Base-by-base conservation (phyloP, 108 stramenopile genomes). In the Mayamaea pseudoterrestris region DNA sequence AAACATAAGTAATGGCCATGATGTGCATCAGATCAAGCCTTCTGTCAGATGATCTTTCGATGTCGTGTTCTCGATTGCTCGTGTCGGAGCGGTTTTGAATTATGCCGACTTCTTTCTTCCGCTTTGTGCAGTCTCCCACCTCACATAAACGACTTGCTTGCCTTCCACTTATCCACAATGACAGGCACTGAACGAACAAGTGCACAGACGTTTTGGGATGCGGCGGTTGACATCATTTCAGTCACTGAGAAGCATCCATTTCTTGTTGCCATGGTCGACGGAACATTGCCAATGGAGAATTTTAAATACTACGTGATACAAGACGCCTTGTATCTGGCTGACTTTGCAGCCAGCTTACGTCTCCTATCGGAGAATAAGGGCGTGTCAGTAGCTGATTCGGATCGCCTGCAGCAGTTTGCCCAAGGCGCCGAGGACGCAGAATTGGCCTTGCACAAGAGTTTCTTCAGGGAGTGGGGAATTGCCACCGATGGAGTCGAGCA, bases 261-360 rank as follows among this genome's bases (percentile, higher is more conserved):
- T 44, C 64, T 92, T 14, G 69, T 84, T 0, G 53, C 78, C 20
- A 88, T 92, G 85, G 75, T 92, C 8, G 71, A 84, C 26, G 79
- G 82, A 2, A 75, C 66, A 18, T 52, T 87, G 18, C 27, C 50
- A 11, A 50, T 65, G 2, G 73, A 71, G 1, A 81, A 60, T 30
- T 91, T 91, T 49, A 43, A 55, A 32, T 83, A 91, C 49, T 91
- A 91, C 54, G 82, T 79, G 5, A 30, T 83, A 18, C 84, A 87
- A 60, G 90, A 85, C 57, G 71, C 79, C 2, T 28, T 73, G 25
- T 92, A 84, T 57, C 61, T 92, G 4, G 56, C 62, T 9, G 84
- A 92, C 30, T 92, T 82, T 68, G 74, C 66, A 22, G 55, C 64
- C 35, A 74, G 78, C 44, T 50, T 87, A 1, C 60, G 65, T 23